phyloP scores from a whole-genome alignment of 441 rosid genomes.

The Populus tomentosa region DNA sequence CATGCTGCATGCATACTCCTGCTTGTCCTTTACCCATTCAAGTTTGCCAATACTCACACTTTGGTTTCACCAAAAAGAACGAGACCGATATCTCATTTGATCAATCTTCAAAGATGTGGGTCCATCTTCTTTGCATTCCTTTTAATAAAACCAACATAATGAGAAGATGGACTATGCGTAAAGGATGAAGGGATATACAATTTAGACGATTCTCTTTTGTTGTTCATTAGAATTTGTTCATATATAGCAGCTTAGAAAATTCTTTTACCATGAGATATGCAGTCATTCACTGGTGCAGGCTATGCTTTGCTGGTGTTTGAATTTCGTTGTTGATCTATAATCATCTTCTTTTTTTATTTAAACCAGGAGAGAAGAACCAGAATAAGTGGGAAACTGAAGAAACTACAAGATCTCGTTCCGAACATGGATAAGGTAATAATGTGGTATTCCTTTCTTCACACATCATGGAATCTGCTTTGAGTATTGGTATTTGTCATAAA shows the following conservation, averaged over 20 bases:
- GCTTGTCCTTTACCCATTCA: neutral
- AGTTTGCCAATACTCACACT: neutral
- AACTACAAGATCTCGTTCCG: slow-evolving; percentile 96
- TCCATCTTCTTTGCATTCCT: neutral
- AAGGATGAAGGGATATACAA: neutral
- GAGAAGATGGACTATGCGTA: neutral
- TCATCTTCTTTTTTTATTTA: neutral
- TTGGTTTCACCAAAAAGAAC: neutral
- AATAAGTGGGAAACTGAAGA: slow-evolving; percentile 88
- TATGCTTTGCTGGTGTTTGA: neutral
- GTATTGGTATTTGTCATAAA: neutral
- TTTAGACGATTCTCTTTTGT: neutral
- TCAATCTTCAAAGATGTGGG: neutral
- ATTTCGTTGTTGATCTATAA: neutral
- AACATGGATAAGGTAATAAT: slow-evolving; percentile 94
- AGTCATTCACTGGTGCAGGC: neutral
- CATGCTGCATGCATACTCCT: neutral
- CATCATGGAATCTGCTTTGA: neutral
- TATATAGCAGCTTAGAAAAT: neutral
- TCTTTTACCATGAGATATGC: neutral
- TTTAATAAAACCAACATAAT: neutral
- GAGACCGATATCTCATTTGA: neutral
- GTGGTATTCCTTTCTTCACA: neutral
- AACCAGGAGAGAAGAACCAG: slow-evolving; percentile 91
- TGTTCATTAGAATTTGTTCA: neutral